These are phyloP conservation scores for Leccinum subgranulosum DNA, from an alignment of 768 basidiomycete genomes.

Conservation along the genomic window DNA sequence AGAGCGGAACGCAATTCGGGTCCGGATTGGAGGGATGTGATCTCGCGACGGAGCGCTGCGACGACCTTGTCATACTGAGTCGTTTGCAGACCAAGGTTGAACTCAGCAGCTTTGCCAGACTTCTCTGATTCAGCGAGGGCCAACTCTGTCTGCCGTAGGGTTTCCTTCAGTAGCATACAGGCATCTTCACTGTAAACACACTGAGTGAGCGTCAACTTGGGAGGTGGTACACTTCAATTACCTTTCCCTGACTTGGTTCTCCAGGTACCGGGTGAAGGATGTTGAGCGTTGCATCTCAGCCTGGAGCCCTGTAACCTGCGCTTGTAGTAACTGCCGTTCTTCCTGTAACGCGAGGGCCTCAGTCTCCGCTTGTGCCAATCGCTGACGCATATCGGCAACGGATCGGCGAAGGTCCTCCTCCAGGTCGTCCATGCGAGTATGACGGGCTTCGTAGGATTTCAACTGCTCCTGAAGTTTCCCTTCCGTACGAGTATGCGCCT, in stretches of 20 bases:
- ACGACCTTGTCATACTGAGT: conserved; percentile 68
- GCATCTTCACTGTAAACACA: conserved; percentile 44
- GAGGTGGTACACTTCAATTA: conserved; percentile 24
- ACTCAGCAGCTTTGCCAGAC: conserved; percentile 57
- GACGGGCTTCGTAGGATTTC: conserved; percentile 23
- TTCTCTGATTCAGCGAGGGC: conserved; percentile 56
- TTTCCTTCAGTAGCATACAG: conserved; percentile 38
- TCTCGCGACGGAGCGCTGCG: conserved; percentile 53
- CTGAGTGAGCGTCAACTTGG: conserved; percentile 6
- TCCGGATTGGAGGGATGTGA: conserved; percentile 48
- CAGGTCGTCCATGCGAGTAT: conserved; percentile 32
- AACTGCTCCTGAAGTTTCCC: conserved; percentile 25
- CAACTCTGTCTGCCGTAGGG: conserved; percentile 38
- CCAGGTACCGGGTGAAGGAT: conserved; percentile 59
- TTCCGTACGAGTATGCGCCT: conserved; percentile 32
- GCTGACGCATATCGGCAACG: conserved; percentile 34
- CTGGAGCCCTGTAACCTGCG: conserved; percentile 54
- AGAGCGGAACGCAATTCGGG: conserved; percentile 56
- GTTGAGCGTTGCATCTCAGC: conserved; percentile 64
- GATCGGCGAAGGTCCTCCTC: conserved; percentile 39
- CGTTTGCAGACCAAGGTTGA: conserved; percentile 59
- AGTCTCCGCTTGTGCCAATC: conserved; percentile 39
- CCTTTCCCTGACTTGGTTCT: conserved; percentile 65
- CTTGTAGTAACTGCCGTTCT: conserved; percentile 52
- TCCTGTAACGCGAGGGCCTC: conserved; percentile 39